Percentiles rank a stretch among this genome's conserved stretches.
Conservation (phyloP, 2,329 filamentous ascomycete species). For the Trichoderma sp. region DNA sequence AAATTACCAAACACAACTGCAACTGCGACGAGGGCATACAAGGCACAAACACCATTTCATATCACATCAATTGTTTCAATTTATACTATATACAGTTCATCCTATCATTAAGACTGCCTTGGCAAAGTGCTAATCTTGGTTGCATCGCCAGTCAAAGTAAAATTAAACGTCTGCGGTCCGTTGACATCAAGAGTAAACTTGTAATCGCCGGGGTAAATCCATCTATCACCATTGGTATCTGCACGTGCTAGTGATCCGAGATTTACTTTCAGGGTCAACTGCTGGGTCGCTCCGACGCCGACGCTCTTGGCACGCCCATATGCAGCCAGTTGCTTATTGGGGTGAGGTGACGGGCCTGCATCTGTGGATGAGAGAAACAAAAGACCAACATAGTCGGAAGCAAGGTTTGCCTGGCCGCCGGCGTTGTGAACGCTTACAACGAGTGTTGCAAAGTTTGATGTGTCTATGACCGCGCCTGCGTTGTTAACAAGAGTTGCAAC, state of each 20-base stretch:
- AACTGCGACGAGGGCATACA: neutral
- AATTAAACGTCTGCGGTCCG: conserved; percentile 8
- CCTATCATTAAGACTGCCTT: neutral
- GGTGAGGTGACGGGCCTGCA: conserved; percentile 29
- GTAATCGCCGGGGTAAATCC: conserved; percentile 31
- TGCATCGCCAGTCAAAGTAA: conserved; percentile 25
- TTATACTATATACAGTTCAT: conserved; percentile 2
- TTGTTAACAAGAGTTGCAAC: conserved; percentile 27
- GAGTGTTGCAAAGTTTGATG: conserved; percentile 20
- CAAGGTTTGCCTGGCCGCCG: conserved; percentile 14
- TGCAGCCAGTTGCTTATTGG: conserved; percentile 31
- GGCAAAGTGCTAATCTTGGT: conserved; percentile 28
- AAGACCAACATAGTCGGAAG: conserved; percentile 31
- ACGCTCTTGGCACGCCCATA: conserved; percentile 29
- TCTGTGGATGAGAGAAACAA: conserved; percentile 30
- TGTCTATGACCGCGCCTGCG: conserved; percentile 16
- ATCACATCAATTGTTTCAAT: neutral
- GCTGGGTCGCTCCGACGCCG: conserved; percentile 22
- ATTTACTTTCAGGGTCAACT: conserved; percentile 23
- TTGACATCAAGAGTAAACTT: conserved; percentile 28
- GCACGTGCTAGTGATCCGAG: conserved; percentile 29
- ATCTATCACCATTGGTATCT: conserved; percentile 29
- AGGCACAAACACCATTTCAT: neutral
- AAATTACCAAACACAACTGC: neutral
- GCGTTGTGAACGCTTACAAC: conserved; percentile 22